Percentiles rank a stretch among this genome's conserved stretches.
phyloP scores from a whole-genome alignment of 2,329 filamentous ascomycete species.

The Aschersonia sp. region DNA sequence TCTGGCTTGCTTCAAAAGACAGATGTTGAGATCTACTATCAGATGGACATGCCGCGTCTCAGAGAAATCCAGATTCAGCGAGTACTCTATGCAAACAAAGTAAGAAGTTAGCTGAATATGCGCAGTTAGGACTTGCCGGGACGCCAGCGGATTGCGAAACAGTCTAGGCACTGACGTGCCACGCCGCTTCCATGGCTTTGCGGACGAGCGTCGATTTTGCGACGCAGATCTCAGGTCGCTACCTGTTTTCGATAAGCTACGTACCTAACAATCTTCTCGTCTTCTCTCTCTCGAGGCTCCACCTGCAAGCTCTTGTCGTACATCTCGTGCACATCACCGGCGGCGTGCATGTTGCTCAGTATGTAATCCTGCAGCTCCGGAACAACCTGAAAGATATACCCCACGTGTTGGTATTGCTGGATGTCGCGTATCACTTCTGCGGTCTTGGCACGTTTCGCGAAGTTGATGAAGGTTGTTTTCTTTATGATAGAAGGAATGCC shows the following conservation, averaged over 20 bases:
- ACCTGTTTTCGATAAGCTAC: conserved; percentile 18
- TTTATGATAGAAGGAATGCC: conserved; percentile 94
- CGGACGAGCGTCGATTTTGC: not conserved
- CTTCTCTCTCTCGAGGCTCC: conserved; percentile 89
- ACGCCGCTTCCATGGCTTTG: too few relatives aligned
- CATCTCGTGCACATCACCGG: conserved; percentile 97
- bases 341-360: conserved; percentile 85
- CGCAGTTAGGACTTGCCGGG: too few relatives aligned
- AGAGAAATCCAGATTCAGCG: conserved; percentile 47
- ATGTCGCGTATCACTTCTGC: conserved; percentile 97
- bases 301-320: conserved; percentile 92
- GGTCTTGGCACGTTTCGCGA: conserved; percentile 94
- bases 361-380: conserved; percentile 94
- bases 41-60: conserved; percentile 10
- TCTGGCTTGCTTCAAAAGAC: too few relatives aligned
- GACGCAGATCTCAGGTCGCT: not conserved
- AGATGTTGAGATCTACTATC: too few relatives aligned
- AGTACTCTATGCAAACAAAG: conserved; percentile 30
- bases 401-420: conserved; percentile 95
- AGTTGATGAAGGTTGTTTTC: conserved; percentile 94
- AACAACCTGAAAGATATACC: conserved; percentile 83
- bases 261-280: conserved; percentile 98
- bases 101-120: too few relatives aligned
- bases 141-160: too few relatives aligned
- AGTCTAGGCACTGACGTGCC: too few relatives aligned